Base-by-base conservation (phyloP, 73 alveolate genomes). In the Blepharisma japonicum region DNA sequence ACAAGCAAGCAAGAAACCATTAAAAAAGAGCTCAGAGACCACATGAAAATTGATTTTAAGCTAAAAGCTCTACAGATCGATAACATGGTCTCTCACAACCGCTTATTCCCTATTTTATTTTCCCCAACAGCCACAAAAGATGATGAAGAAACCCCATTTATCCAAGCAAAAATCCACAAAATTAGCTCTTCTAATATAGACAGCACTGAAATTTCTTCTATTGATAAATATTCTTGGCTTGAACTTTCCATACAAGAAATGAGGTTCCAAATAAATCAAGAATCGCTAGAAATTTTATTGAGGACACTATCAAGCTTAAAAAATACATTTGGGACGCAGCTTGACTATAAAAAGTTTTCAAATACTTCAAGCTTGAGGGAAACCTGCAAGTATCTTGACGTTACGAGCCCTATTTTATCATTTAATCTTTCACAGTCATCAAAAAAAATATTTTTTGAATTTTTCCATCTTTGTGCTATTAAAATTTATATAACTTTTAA, bases 391-490 rank as follows among this genome's bases (percentile, higher is more conserved):
- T 66, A 20, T 32, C 81, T 81, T 71, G 56, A n/a, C 32, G 66
- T 71, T 21, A 68, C 45, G n/a, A 39, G 77, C 7, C 85, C 90
- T 20, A 55, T 32, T 20, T 66, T 81, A 6, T 48, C 68, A 14
- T 70, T 78, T 39, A 18, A 55, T 11, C 70, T 68, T 20, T 6
- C 6, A 9, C 42, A 66, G 20, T 71, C 77, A 47, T 56, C 76
- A 2, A 76, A 82, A 50, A 87, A 87, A 51, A 50, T 79, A 23
- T 87, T 68, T 81, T 87, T 84, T 71, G 86, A 80, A 47, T 39
- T 74, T 39, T 46, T 87, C 68, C 83, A 71, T 50, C 67, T 87
- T 49, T 85, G 89, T 6, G 91, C 94, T 11, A 84, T 87, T 18
- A 87, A 85, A 71, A 45, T 71, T 4, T 80, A 27, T 9, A 79